phyloP scores from a whole-genome alignment of 2,329 filamentous ascomycete genomes.

The Aspergillus fischeri region DNA sequence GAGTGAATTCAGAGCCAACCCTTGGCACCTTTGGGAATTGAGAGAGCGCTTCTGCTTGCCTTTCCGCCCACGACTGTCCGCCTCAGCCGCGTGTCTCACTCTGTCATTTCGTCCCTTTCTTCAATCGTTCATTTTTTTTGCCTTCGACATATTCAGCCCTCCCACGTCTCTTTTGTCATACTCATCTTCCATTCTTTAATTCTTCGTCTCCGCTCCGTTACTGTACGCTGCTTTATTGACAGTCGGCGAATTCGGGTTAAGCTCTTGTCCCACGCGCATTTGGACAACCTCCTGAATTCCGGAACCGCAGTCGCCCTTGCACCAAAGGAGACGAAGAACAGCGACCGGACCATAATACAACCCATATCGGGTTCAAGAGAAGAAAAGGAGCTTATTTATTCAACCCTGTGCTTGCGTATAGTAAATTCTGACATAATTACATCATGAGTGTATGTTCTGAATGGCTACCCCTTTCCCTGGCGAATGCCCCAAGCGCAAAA shows the following conservation, averaged over 20 bases:
- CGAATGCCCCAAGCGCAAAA: background rate
- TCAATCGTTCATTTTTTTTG: background rate
- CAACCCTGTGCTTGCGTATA: background rate
- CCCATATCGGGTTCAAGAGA: background rate
- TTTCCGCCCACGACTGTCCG: background rate
- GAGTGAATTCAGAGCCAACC: background rate
- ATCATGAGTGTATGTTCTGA: background rate
- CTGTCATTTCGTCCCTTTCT: background rate
- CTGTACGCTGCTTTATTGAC: background rate
- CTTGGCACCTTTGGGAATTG: background rate
- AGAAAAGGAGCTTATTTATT: background rate
- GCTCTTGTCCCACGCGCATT: background rate
- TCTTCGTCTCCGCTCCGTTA: background rate
- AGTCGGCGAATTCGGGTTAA: background rate
- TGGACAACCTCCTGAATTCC: background rate
- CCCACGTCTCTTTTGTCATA: slow-evolving; percentile 8
- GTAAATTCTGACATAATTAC: background rate
- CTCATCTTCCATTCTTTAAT: slow-evolving; percentile 2
- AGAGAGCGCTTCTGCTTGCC: background rate
- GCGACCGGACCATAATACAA: background rate
- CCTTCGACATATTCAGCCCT: background rate
- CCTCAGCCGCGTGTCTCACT: background rate
- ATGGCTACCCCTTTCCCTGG: background rate
- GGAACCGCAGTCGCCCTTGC: background rate
- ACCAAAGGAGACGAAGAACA: background rate